Evolutionary conservation across 805 yeast species (phyloP), one percentile per base, ranked within the genome.

Genomic region (Candida sithepensis): DNA sequence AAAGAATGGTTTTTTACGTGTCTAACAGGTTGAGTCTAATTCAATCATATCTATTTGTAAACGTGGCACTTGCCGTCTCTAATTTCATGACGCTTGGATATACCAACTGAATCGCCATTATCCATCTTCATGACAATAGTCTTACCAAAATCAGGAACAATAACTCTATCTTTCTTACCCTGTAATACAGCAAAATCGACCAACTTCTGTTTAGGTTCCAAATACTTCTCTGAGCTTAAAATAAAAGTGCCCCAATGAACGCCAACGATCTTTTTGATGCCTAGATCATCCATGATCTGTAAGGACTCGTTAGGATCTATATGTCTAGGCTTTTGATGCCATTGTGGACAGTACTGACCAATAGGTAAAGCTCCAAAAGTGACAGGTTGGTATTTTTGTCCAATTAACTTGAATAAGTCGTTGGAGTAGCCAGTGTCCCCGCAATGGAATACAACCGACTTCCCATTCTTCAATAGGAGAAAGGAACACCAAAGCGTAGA

Each of bases 241-340:
- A 89, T 82, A 67, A 90, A 92, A 0, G 98, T 92, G 0, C 98
- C 98, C 96, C 97, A 92, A 66, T 92, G 98, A 28, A 92, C 89
- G 1, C 98, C 98, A 44, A 85, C 78, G 67, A 88, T 78, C 51
- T 75, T 78, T 47, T 74, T 64, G 2, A 88, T 81, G 5, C 75
- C 68, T 48, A 89, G 58, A 52, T 84, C 87, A 14, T 74, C 60
- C 76, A 82, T 82, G 3, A 90, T 83, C 50, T 79, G 71, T 3
- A 87, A 52, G 10, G 91, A 82, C 58, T 92, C 98, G 34, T 68
- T 73, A 0, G 98, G 97, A 43, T 82, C 81, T 42, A 84, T 86
- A 61, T 92, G 98, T 56, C 96, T 78, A 3, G 97, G 92, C 48
- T 78, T 78, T 60, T 92, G 91, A 59, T 91, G 97, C 96, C 96